Percentiles rank a stretch among this genome's conserved stretches.
These are phyloP conservation scores for Trypanosoma conorhini DNA, from an alignment of 208 protist genomes.

Conservation along the genomic window DNA sequence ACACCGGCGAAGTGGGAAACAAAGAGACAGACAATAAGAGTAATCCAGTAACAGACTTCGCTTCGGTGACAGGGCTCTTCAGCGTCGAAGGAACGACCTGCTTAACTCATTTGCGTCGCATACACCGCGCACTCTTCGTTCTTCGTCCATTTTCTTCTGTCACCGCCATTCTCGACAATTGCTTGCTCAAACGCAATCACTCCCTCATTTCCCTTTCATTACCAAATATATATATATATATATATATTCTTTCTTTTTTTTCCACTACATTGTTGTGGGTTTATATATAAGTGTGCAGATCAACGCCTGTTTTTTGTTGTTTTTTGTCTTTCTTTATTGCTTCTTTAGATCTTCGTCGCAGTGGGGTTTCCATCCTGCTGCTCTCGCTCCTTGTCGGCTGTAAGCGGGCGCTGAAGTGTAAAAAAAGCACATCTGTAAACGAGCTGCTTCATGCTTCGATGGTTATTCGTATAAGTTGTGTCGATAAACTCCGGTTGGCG, in stretches of 20 bases:
- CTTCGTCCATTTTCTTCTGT: not conserved
- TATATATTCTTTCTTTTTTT: not conserved
- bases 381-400: conserved; percentile 2
- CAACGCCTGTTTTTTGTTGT: not conserved
- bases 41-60: not conserved
- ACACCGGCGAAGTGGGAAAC: not conserved
- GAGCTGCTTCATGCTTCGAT: conserved; percentile 91
- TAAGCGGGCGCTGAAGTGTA: conserved; percentile 63
- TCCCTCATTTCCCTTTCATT: not conserved
- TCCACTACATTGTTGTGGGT: no score
- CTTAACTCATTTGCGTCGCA: not conserved
- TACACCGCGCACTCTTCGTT: not conserved
- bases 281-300: not conserved
- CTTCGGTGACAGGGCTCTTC: no score
- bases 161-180: not conserved
- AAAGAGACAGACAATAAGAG: not conserved
- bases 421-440: conserved; percentile 92
- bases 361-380: not conserved
- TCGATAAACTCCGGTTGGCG: conserved; percentile 73
- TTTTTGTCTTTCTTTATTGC: not conserved
- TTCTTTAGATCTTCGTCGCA: not conserved
- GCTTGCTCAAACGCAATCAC: not conserved
- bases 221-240: not conserved
- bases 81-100: not conserved
- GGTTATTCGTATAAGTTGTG: conserved; percentile 92